Conservation (phyloP, 2,329 filamentous ascomycete species). For the Trichoderma pleuroti region DNA sequence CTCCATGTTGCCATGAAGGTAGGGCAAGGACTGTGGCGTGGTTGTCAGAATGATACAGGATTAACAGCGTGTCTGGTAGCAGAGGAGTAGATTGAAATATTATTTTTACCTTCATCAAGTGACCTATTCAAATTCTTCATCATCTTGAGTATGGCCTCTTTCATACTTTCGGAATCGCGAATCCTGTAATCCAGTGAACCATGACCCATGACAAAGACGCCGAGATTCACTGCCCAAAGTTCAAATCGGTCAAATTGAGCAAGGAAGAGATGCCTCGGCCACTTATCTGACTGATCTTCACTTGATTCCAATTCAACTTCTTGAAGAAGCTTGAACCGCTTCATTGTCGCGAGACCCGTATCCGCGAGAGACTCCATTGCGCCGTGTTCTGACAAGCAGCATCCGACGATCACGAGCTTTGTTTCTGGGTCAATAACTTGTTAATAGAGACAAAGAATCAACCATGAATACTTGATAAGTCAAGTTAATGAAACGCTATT, state of each 20-base stretch:
- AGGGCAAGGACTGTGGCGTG: neutral
- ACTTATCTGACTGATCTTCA: neutral
- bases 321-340: neutral
- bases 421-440: too few species aligned
- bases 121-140: neutral
- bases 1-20: neutral
- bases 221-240: slow-evolving; percentile 18
- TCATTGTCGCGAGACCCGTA: neutral
- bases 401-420: neutral
- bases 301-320: neutral
- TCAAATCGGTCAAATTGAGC: slow-evolving; percentile 8
- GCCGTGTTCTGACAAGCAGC: too few species aligned
- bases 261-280: neutral
- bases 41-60: neutral
- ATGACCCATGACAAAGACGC: slow-evolving; percentile 1
- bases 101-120: neutral
- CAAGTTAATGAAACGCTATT: neutral
- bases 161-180: slow-evolving; percentile 6
- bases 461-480: neutral
- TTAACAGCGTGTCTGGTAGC: too few species aligned
- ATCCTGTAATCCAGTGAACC: slow-evolving; percentile 12
- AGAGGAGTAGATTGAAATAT: too few species aligned
- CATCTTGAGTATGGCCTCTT: neutral
- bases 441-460: neutral
- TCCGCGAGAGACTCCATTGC: neutral